Evolutionary conservation across 768 basidiomycete genomes (phyloP).

Genomic region (Suillus placidus): DNA sequence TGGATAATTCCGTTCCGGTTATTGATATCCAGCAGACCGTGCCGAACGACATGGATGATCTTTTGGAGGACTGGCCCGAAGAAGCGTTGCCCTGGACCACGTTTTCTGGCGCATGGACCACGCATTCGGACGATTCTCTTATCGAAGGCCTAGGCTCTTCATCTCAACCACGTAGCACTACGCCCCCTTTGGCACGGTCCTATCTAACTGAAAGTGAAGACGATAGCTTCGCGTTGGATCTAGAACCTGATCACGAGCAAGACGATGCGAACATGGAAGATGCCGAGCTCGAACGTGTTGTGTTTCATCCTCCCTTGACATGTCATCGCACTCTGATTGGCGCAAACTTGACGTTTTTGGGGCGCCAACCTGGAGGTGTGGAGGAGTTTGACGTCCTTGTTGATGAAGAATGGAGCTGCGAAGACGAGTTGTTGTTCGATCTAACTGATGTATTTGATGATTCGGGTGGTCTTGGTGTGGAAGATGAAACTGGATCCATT

Average conservation of each 20-base stretch:
- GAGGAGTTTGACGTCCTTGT: slow-evolving; percentile 11
- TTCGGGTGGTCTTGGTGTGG: background rate
- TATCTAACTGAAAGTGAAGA: slow-evolving; percentile 21
- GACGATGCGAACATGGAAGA: slow-evolving; percentile 21
- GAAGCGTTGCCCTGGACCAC: slow-evolving; percentile 9
- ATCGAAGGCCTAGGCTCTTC: slow-evolving; percentile 20
- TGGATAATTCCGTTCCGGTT: slow-evolving; percentile 9
- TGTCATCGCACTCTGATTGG: slow-evolving; percentile 16
- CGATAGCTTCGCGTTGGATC: slow-evolving; percentile 14
- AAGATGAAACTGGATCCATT: background rate
- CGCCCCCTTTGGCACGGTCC: slow-evolving; percentile 16
- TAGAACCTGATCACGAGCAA: slow-evolving; percentile 19
- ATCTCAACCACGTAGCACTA: slow-evolving; percentile 21
- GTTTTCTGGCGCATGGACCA: slow-evolving; percentile 9
- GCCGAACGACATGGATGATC: slow-evolving; percentile 22
- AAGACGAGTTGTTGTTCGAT: slow-evolving; percentile 20
- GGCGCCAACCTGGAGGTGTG: slow-evolving; percentile 15
- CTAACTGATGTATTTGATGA: slow-evolving; percentile 13
- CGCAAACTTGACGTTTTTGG: slow-evolving; percentile 20
- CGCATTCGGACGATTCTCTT: slow-evolving; percentile 28
- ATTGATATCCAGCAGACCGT: slow-evolving; percentile 8
- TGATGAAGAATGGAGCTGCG: slow-evolving; percentile 13
- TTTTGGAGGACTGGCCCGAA: slow-evolving; percentile 18
- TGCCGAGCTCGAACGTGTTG: slow-evolving; percentile 11
- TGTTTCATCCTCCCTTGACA: slow-evolving; percentile 12